Percentiles rank a stretch among this genome's conserved stretches.
These are phyloP conservation scores for Cladophialophora chaetospira DNA, from an alignment of 2,329 filamentous ascomycete genomes.

Conservation along the genomic window DNA sequence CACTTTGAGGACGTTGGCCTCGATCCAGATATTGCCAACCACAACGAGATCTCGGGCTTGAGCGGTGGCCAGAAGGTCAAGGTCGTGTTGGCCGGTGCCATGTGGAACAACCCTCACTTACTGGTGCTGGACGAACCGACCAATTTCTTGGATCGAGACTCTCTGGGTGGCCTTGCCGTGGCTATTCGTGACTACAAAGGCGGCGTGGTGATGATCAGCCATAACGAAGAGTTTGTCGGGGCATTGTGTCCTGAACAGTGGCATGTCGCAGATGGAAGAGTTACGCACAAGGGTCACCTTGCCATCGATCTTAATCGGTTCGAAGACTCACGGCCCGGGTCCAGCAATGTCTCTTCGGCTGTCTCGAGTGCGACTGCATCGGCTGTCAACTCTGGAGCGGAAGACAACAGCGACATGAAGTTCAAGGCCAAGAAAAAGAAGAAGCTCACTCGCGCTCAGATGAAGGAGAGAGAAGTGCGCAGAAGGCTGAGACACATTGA, in stretches of 20 bases:
- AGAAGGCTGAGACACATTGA: slow-evolving; percentile 81
- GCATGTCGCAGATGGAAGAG: slow-evolving; percentile 85
- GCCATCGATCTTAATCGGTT: slow-evolving; percentile 79
- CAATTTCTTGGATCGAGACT: slow-evolving; percentile 98
- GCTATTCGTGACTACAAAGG: slow-evolving; percentile 98
- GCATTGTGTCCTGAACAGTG: slow-evolving; percentile 95
- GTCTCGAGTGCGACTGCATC: slow-evolving; percentile 60
- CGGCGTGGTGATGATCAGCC: slow-evolving; percentile 98
- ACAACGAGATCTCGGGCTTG: slow-evolving; percentile 95
- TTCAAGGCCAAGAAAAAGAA: slow-evolving; percentile 73
- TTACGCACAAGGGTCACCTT: slow-evolving; percentile 78
- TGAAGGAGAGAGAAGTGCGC: slow-evolving; percentile 89
- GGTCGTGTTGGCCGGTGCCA: slow-evolving; percentile 91
- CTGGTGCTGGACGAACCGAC: slow-evolving; percentile 97
- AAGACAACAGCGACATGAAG: slow-evolving; percentile 79
- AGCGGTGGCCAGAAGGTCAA: slow-evolving; percentile 99
- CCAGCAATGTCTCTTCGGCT: slow-evolving; percentile 62
- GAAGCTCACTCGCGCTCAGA: slow-evolving; percentile 95
- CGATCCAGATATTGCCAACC: slow-evolving; percentile 96
- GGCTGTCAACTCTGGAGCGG: slow-evolving; percentile 77
- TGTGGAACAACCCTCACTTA: slow-evolving; percentile 99
- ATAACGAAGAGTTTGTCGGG: slow-evolving; percentile 98
- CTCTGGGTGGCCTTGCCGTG: slow-evolving; percentile 92
- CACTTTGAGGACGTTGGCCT: slow-evolving; percentile 97
- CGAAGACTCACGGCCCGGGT: slow-evolving; percentile 73